These are phyloP conservation scores for Debaryomyces castellii DNA, from an alignment of 805 yeast genomes.

Conservation along the genomic window DNA sequence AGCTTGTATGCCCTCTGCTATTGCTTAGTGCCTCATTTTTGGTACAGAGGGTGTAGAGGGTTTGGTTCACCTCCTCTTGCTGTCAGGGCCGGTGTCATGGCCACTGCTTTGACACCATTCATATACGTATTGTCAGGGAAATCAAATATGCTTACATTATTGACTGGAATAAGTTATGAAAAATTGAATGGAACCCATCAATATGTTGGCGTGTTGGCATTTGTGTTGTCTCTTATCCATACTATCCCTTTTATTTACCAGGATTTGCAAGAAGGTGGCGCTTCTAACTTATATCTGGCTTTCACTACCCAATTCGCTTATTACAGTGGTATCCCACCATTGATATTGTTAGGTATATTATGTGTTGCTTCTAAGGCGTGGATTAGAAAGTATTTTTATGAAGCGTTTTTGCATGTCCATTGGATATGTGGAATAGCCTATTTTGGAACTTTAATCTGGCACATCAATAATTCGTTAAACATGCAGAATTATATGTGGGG, in stretches of 20 bases:
- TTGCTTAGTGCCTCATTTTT: constrained; percentile 48
- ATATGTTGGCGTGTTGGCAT: constrained; percentile 42
- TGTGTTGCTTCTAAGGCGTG: constrained; percentile 43
- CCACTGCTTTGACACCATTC: constrained; percentile 51
- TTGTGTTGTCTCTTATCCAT: constrained; percentile 48
- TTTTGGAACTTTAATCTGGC: constrained; percentile 47
- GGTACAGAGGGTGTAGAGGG: constrained; percentile 51
- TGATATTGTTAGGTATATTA: constrained; percentile 43
- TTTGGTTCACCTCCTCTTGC: constrained; percentile 63
- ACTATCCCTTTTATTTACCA: constrained; percentile 51
- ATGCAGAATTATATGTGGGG: constrained; percentile 48
- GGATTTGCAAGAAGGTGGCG: constrained; percentile 50
- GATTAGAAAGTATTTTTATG: constrained; percentile 43
- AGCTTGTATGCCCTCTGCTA: constrained; percentile 32
- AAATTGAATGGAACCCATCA: constrained; percentile 53
- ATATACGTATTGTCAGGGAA: constrained; percentile 52
- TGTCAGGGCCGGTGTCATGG: constrained; percentile 51
- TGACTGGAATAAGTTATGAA: constrained; percentile 58
- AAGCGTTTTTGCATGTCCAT: constrained; percentile 50
- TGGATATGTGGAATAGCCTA: constrained; percentile 54
- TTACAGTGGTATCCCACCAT: constrained; percentile 47
- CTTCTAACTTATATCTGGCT: constrained; percentile 12
- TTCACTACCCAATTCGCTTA: constrained; percentile 20
- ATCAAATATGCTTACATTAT: constrained; percentile 45
- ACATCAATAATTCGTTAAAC: constrained; percentile 32